phyloP scores from a whole-genome alignment of 192 early-diverging fungal species.

The Backusella circina region DNA sequence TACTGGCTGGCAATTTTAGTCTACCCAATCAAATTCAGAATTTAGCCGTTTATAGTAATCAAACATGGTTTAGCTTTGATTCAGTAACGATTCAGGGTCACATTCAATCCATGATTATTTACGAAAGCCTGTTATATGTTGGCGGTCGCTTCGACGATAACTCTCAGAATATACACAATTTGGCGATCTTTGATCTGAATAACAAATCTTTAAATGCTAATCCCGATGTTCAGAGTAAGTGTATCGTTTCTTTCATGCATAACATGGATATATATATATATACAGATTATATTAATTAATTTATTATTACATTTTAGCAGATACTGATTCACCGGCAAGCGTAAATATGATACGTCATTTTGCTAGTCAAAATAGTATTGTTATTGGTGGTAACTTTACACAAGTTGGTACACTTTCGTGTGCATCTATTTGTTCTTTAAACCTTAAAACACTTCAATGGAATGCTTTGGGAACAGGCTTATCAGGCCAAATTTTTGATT shows the following conservation, averaged over 20 bases:
- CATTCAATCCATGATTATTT: conserved; percentile 44
- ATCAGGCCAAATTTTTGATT: conserved; percentile 22
- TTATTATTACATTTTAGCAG: conserved; percentile 7
- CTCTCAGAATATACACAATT: not conserved
- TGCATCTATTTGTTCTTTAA: conserved; percentile 23
- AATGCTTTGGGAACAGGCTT: conserved; percentile 20
- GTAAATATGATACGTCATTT: conserved; percentile 25
- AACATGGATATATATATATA: not conserved
- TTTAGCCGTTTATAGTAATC: conserved; percentile 42
- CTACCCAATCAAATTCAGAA: conserved; percentile 37
- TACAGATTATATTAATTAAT: not conserved
- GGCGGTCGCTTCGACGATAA: conserved; percentile 46
- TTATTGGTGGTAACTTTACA: conserved; percentile 56
- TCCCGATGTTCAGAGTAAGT: not conserved
- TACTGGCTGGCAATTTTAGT: conserved; percentile 54
- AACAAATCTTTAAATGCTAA: conserved; percentile 12
- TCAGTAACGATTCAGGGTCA: conserved; percentile 39
- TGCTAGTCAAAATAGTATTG: conserved; percentile 25
- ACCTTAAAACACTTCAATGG: conserved; percentile 28
- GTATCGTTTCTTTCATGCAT: not conserved
- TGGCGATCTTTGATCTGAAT: conserved; percentile 52
- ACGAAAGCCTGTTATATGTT: conserved; percentile 51
- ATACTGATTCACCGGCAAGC: conserved; percentile 2
- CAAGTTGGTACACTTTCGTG: conserved; percentile 41
- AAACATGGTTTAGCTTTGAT: conserved; percentile 41